A percentile compares a stretch with the other conserved stretches of the same genome.
Conservation (phyloP, 2,329 filamentous ascomycete genomes). For the Fusarium chuoi region DNA sequence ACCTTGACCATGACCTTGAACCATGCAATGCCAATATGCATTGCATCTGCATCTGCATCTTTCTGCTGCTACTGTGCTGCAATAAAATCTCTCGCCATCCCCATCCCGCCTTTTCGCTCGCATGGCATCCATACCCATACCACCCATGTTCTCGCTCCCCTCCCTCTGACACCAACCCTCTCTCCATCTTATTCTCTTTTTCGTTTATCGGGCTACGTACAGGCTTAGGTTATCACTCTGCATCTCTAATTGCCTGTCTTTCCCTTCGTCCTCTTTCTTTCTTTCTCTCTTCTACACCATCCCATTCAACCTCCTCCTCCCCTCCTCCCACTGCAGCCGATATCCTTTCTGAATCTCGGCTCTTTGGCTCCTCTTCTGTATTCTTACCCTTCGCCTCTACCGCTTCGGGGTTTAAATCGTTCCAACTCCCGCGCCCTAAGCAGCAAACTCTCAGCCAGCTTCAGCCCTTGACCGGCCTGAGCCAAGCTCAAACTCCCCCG, state of each 20-base stretch:
- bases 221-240: conserved; percentile 7
- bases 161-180: conserved; percentile 8
- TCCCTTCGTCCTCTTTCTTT: neutral
- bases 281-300: conserved; percentile 4
- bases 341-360: conserved; percentile 23
- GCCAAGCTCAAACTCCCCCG: conserved; percentile 18
- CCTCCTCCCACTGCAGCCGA: neutral
- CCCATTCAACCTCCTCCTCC: neutral
- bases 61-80: conserved; percentile 16
- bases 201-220: conserved; percentile 22
- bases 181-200: conserved; percentile 22
- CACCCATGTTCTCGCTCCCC: conserved; percentile 7
- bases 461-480: conserved; percentile 2
- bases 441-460: conserved; percentile 28
- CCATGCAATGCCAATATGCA: conserved; percentile 21
- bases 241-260: conserved; percentile 2
- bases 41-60: conserved; percentile 17
- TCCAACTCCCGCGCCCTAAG: conserved; percentile 30
- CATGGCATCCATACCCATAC: conserved; percentile 16
- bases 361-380: conserved; percentile 17
- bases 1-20: conserved; percentile 26
- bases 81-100: conserved; percentile 39
- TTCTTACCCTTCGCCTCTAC: neutral
- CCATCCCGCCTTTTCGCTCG: conserved; percentile 35
- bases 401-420: conserved; percentile 22